Evolutionary conservation across 1,284 basidiomycete species (phyloP).

Genomic region (Cystobasidium pallidum): DNA sequence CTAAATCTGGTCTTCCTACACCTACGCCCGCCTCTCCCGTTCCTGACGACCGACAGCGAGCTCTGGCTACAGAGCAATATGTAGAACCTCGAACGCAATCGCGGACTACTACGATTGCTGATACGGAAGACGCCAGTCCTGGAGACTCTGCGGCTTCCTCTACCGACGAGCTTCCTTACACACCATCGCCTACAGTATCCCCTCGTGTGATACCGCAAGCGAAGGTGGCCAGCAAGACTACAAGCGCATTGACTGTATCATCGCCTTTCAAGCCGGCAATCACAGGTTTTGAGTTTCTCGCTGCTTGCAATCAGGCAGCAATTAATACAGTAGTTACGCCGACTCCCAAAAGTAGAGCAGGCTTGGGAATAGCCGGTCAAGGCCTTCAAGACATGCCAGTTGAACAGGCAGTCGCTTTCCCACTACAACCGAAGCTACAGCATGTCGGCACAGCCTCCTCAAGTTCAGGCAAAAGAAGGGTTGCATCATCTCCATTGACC

Average conservation of each 20-base stretch:
- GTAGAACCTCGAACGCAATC: neutral
- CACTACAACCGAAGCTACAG: neutral
- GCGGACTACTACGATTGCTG: neutral
- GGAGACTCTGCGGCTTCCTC: slow-evolving; percentile 27
- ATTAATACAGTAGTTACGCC: neutral
- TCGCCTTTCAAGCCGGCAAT: slow-evolving; percentile 29
- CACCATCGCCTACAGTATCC: slow-evolving; percentile 2
- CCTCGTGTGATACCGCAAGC: slow-evolving; percentile 12
- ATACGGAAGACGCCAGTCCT: neutral
- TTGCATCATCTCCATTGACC: slow-evolving; percentile 26
- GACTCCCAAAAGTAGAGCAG: neutral
- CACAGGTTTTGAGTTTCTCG: slow-evolving; percentile 29
- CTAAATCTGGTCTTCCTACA: neutral
- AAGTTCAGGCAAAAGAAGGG: slow-evolving; percentile 1
- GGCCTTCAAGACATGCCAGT: neutral
- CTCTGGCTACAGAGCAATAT: neutral
- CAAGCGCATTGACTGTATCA: neutral
- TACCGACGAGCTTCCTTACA: slow-evolving; percentile 33
- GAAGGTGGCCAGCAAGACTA: neutral
- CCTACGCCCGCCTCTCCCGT: neutral
- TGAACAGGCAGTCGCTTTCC: no score
- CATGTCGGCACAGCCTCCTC: neutral
- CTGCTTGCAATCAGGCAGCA: neutral
- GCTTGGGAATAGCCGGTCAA: slow-evolving; percentile 3
- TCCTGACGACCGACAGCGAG: neutral